Evolutionary conservation across 2,329 filamentous ascomycete species (phyloP), one percentile per base, ranked within the genome.

Genomic region (Aspergillus chevalieri): DNA sequence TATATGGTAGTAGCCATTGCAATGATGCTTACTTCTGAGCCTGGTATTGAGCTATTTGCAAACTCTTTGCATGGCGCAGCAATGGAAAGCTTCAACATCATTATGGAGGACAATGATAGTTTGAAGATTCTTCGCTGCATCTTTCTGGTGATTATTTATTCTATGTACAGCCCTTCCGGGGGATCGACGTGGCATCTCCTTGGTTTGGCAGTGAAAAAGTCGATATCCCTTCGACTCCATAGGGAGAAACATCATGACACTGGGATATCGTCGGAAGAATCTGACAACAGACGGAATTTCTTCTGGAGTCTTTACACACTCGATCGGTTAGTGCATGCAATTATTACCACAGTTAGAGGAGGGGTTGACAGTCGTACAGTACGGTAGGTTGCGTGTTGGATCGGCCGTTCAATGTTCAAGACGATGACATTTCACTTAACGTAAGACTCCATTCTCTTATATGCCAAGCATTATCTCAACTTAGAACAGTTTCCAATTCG

Each of bases 141-240:
- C 53, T 42, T 52, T n/a, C 57, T 48, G 17, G 45, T 65, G 30
- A 49, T 59, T 8, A 14, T 64, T 8, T 59, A 63, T 42, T 61
- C 63, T 4, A 52, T 57, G 38, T 47, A 58, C 10, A 57, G 48
- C 36, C 47, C 58, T 2, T 43, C 45, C 3, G 63, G 62, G 19
- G 63, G 64, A 2, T 65, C 64, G 6, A 56, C 62, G 2, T 66
- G 63, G 64, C 64, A 65, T 44, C 45, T 65, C 17, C 38, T 64
- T 14, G 63, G 62, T 10, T 44, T 65, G n/a, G 62, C 62, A n/a
- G 58, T 65, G 56, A 57, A 61, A 22, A 61, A 58, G 42, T 61
- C 56, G 22, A 59, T 66, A 34, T 55, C 59, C 1, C 57, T 59
- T 30, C 50, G 61, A 12, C 52, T 65, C 26, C 62, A 65, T 45